Evolutionary conservation across 768 basidiomycete species (phyloP).

Genomic region (Lactifluus rugatus): DNA sequence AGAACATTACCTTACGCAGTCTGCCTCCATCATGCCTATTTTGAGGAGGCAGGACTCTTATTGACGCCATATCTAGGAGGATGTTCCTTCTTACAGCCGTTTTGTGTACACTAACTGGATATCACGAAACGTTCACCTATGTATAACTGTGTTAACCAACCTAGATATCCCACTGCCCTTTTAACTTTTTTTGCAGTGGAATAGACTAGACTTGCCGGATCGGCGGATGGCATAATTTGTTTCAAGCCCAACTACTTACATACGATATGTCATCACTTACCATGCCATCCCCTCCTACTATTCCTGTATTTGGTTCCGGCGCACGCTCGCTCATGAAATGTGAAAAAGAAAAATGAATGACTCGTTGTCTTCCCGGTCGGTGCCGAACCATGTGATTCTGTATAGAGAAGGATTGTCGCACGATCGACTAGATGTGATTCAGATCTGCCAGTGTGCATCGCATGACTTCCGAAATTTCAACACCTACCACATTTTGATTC

Average conservation of each 20-base stretch:
- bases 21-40: not conserved
- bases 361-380: constrained; percentile 2
- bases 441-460: not conserved
- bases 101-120: not conserved
- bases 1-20: not conserved
- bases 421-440: not conserved
- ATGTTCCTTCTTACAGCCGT: not conserved
- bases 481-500: not conserved
- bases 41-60: not conserved
- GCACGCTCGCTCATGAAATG: not conserved
- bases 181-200: not conserved
- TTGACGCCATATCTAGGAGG: not conserved
- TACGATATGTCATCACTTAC: not conserved
- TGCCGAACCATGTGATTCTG: not conserved
- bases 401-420: constrained; percentile 1
- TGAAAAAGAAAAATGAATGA: too few species aligned
- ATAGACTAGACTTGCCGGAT: constrained; percentile 10
- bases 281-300: not conserved
- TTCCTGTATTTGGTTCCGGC: not conserved
- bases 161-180: constrained; percentile 6
- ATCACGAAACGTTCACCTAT: not conserved
- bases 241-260: not conserved
- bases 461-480: not conserved
- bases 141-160: constrained; percentile 11
- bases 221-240: not conserved